Base-by-base conservation (phyloP, 2,329 filamentous ascomycete species). In the Alternaria viburni region DNA sequence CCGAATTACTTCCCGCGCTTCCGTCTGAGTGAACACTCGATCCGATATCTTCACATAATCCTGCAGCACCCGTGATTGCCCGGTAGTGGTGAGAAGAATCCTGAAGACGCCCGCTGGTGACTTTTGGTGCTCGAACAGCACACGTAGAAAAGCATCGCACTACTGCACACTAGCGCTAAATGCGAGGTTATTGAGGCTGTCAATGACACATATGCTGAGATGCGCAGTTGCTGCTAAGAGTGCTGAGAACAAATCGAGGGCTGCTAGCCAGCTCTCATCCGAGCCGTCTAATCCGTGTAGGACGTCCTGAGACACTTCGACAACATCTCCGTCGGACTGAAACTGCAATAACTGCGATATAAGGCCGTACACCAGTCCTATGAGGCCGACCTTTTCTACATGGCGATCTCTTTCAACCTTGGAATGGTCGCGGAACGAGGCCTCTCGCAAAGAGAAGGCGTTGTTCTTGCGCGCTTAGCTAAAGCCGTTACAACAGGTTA, bases 1-100 rank as follows among this genome's bases (percentile, higher is more conserved):
- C 3, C 54, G 54, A 13, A 49, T 57, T 1, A 49, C 44, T 17
- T 57, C 54, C 3, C 30, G 19, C 9, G 54, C 26, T n/a, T 17
- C 28, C 2, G 44, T 57, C 10, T 49, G 54, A 3, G 54, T 49
- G n/a, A 54, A 58, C 8, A 59, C 19, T 10, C 43, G 47, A 25
- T 62, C 43, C 7, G 26, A 9, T 2, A 54, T 10, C 6, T 49
- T 44, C 17, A 62, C 41, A 54, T 58, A 15, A 21, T 62, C 54
- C 23, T 58, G 60, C 21, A 62, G 17, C 5, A 54, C 54, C 12
- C 60, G 47, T 1, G 60, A 62, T 7, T 49, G 49, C 6, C 60
- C 60, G 4, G 54, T 36, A n/a, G 60, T 59, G 13, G 60, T 59
- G 10, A 62, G 28, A 10, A 62, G n/a, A n/a, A 62, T 44, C 11